Base-by-base conservation (phyloP, 1,284 basidiomycete species). In the Cerioporus squamosus region DNA sequence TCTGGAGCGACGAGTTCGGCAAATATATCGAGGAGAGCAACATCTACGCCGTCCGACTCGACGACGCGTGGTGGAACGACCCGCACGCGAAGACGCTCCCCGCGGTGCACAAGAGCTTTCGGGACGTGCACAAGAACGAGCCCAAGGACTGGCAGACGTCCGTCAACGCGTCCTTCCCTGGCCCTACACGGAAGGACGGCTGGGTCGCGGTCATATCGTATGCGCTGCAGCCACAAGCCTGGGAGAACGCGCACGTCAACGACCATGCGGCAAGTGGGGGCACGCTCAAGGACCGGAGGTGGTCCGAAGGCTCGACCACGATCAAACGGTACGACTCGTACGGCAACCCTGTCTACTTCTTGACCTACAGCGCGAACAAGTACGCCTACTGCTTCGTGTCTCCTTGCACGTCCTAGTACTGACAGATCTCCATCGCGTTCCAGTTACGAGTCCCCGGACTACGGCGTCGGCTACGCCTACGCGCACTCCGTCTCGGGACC, bases 11-110 rank as follows among this genome's bases (percentile, higher is more conserved):
- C 51, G 45, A 52, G 45, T 53, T 57, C 29, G 55, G 45, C 29
- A 57, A 53, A 45, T 53, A 57, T 39, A 53, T 53, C 45, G 51
- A 53, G 51, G 55, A 57, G 55, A 57, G 55, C 51, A 57, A 53
- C 51, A 57, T 57, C 44, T 57, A 57, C 40, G 39, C 45, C 22
- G 55, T 57, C 14, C 50, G 55, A 10, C 50, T 57, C 29, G 55
- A 57, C 40, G 44, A 52, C 44, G 40, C 24, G 50, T 57, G 55
- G 55, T 57, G 55, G 55, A 18, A 51, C 29, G 55, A 57, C 45
- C 55, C 55, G 8, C 36, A 42, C 10, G 55, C 55, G 7, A 29
- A 45, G n/a, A 57, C 51, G 44, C 51, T 57, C n/a, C 55, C 55
- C 15, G 39, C 50, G 12, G 51, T 57, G 22, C 51, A 57, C 51